Percentiles rank a stretch among this genome's conserved stretches.
These are phyloP conservation scores for Clonostachys byssicola DNA, from an alignment of 2,329 filamentous ascomycete species.

Conservation along the genomic window DNA sequence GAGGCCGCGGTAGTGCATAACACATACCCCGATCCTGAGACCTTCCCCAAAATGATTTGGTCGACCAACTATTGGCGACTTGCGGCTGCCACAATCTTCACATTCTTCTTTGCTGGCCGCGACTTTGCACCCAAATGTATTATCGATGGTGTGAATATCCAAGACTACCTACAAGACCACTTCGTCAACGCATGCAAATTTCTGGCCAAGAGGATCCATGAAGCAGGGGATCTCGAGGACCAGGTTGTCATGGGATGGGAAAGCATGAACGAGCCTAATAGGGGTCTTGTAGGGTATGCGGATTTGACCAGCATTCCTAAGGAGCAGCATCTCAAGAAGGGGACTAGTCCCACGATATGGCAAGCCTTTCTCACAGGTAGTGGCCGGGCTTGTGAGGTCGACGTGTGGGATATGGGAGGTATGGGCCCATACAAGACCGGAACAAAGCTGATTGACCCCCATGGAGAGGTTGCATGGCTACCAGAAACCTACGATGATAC, in stretches of 20 bases:
- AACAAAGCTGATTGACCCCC: conserved; percentile 76
- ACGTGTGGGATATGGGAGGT: conserved; percentile 90
- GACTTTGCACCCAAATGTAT: conserved; percentile 96
- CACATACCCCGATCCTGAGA: conserved; percentile 77
- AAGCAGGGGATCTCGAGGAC: conserved; percentile 84
- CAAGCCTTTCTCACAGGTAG: conserved; percentile 91
- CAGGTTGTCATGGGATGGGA: conserved; percentile 93
- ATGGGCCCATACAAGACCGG: conserved; percentile 91
- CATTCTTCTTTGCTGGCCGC: conserved; percentile 84
- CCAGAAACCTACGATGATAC: conserved; percentile 79
- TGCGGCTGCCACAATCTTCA: conserved; percentile 87
- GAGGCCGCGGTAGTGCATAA: conserved; percentile 95
- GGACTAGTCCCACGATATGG: conserved; percentile 89
- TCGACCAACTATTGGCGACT: conserved; percentile 93
- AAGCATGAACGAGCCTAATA: conserved; percentile 91
- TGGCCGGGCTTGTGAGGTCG: conserved; percentile 82
- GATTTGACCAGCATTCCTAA: conserved; percentile 79
- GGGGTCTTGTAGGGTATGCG: conserved; percentile 77
- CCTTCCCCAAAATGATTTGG: conserved; percentile 99
- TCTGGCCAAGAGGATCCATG: conserved; percentile 78
- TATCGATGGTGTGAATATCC: conserved; percentile 91
- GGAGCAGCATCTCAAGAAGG: conserved; percentile 88
- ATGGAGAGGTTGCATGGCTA: conserved; percentile 82
- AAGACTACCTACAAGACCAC: conserved; percentile 88
- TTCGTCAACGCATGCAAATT: conserved; percentile 78